A percentile compares a stretch with the other conserved stretches of the same genome.
These are phyloP conservation scores for Solanum appendiculatum DNA, from an alignment of 257 asterid genomes.

Conservation along the genomic window DNA sequence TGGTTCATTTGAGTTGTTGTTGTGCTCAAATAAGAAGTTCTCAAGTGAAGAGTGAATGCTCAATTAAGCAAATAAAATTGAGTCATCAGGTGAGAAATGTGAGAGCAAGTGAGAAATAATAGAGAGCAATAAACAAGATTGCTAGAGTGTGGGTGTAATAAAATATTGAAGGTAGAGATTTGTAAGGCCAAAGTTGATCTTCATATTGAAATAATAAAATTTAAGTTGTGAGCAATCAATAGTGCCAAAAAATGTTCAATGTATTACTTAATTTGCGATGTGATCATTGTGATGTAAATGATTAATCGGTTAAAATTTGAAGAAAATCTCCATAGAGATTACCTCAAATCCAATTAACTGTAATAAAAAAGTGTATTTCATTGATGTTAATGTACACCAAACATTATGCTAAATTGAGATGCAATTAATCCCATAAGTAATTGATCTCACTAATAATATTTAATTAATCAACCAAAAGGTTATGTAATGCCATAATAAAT, in stretches of 20 bases:
- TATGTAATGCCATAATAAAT: neutral
- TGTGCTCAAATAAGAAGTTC: neutral
- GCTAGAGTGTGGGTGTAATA: neutral
- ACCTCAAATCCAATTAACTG: no score
- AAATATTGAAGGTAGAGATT: neutral
- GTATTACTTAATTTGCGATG: no score
- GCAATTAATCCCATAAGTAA: neutral
- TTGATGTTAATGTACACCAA: neutral
- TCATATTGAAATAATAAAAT: no score
- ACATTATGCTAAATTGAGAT: neutral
- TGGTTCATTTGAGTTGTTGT: neutral
- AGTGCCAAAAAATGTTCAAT: neutral
- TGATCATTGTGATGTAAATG: neutral
- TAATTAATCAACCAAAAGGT: neutral
- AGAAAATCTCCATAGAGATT: no score
- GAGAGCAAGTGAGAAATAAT: neutral
- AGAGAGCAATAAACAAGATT: no score
- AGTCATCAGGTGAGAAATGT: neutral
- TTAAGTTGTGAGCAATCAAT: no score
- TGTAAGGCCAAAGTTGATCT: no score
- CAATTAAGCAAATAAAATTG: no score
- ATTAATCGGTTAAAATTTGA: no score
- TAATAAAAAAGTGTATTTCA: no score
- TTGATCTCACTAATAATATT: neutral
- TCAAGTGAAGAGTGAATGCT: neutral